A percentile compares a stretch with the other conserved stretches of the same genome.
Evolutionary conservation across 2,329 filamentous ascomycete species (phyloP).

Genomic region (Neopestalotiopsis clavispora): DNA sequence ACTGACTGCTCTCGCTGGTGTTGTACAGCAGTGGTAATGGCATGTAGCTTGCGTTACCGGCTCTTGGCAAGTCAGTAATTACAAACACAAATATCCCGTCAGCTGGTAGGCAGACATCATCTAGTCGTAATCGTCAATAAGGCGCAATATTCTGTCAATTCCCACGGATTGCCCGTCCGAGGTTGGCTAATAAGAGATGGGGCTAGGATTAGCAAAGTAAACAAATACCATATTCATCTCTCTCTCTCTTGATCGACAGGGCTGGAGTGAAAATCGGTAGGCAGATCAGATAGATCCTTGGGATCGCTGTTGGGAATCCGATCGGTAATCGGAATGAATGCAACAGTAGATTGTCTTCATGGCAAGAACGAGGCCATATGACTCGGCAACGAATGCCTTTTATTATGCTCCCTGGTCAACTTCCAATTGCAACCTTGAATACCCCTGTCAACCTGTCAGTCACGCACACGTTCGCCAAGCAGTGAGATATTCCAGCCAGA

Average conservation of each 20-base stretch:
- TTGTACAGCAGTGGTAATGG: too few species aligned
- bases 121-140: too few species aligned
- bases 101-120: too few species aligned
- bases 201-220: neutral
- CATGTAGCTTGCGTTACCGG: too few species aligned
- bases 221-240: neutral
- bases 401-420: neutral
- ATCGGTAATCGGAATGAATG: constrained; percentile 1
- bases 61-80: too few species aligned
- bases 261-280: neutral
- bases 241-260: neutral
- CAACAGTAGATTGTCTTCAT: neutral
- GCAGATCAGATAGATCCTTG: neutral
- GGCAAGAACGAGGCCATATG: neutral
- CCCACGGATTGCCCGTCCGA: too few species aligned
- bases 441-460: constrained; percentile 1
- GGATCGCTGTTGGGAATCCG: neutral
- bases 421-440: neutral
- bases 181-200: neutral
- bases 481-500: too few species aligned
- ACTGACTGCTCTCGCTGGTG: too few species aligned
- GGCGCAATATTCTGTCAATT: too few species aligned
- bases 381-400: neutral
- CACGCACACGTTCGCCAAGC: too few species aligned
- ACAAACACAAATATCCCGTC: too few species aligned